Evolutionary conservation across 805 yeast genomes (phyloP), one percentile per base, ranked within the genome.

Genomic region (Candida ipomoeae): DNA sequence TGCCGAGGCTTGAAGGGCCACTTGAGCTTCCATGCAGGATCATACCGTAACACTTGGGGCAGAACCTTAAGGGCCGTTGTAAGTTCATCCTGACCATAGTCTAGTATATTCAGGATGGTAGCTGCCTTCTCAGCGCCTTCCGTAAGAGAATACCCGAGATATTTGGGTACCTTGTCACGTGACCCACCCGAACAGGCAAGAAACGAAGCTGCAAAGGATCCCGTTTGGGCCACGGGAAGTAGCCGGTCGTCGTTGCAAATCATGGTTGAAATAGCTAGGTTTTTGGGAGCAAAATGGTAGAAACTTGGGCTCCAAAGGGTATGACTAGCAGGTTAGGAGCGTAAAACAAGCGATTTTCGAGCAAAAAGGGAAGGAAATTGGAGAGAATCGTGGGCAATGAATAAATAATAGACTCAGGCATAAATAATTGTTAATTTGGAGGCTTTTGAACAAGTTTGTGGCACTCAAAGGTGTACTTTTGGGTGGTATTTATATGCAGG

Each of bases 221-320:
- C 17, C 10, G 8, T 13, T 13, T 18, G 20, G 1, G 31, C 18
- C 2, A 33, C 18, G n/a, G 45, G 45, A 14, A 42, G 45, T 33
- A 42, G 17, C 15, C 45, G 45, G 13, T 42, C 45, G 20, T 42
- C n/a, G 31, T 42, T 42, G 45, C 45, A 42, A 34, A 42, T 10
- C 45, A 42, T 42, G 7, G n/a, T 5, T 5, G 13, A 17, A 18
- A 36, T 36, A 17, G n/a, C 39, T 17, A 5, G 7, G 6, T 13
- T 36, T n/a, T 34, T 34, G 23, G 13, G 13, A 15, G 29, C 29
- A 26, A 26, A 26, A 26, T 26, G 29, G 29, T 26, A 26, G 5
- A 26, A 8, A 26, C 8, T 26, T 1, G 29, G 29, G 29, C 11
- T 26, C 11, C 39, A 18, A 36, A 36, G 15, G 39, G 39, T 17